Base-by-base conservation (phyloP, 1,284 basidiomycete genomes). In the Ustilago cynodontis region DNA sequence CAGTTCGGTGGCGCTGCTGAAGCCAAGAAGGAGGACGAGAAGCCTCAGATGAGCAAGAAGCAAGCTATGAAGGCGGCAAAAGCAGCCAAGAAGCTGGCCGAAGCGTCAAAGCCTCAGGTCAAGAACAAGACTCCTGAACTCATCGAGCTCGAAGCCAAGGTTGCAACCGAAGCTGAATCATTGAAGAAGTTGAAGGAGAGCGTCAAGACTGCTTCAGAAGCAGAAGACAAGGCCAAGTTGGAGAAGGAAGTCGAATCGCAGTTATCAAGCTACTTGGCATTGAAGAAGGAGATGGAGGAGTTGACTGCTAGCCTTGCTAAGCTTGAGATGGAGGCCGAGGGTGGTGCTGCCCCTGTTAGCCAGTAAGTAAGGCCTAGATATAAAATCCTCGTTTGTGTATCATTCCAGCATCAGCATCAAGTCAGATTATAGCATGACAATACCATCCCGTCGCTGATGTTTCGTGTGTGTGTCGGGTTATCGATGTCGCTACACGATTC, bases 1-100 rank as follows among this genome's bases (percentile, higher is more conserved):
- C 91, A 92, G 87, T 99, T 95, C 80, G 93, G 92, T 20, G 94
- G 94, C 14, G 88, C 81, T 65, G 79, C 86, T 1, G 65, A 61
- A 5, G 73, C 33, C 20, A 65, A 65, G 22, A 67, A 57, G 56
- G 59, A 68, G 37, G 74, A 63, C 31, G 71, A 74, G 43, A 70
- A 65, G 63, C 82, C 79, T 18, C 62, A 71, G 41, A 62, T 85
- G 65, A 83, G 81, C 79, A 85, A 85, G 68, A 84, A 82, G 66
- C 70, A 77, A 50, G 81, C 79, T 37, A 79, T 77, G 57, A 84
- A 84, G 76, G 69, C 68, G 61, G 82, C 81, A 49, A 85, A 85
- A 63, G 79, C 77, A 29, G 78, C 76, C 14, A 82, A 83, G 58
- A 83, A 83, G 66, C 71, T 70, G 1, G 68, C 71, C 3, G 75